A percentile compares a stretch with the other conserved stretches of the same genome.
Evolutionary conservation across 2,329 filamentous ascomycete genomes (phyloP).

Genomic region (Harringtonia lauricola): DNA sequence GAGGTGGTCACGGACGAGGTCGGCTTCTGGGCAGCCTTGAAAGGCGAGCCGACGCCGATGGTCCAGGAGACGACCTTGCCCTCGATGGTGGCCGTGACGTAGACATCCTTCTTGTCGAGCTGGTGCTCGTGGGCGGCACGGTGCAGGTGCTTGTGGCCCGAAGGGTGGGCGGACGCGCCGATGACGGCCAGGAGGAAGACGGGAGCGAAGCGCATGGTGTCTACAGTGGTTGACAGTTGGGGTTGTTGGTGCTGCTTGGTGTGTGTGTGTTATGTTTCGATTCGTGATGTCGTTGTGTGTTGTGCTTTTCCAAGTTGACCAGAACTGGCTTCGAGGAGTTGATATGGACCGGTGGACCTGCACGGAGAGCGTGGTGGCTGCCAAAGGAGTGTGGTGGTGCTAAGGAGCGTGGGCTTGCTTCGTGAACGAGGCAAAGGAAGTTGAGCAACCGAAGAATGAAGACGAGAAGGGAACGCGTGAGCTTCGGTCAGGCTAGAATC

Average conservation of each 20-base stretch:
- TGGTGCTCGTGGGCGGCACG: constrained; percentile 18
- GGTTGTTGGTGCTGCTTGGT: not conserved
- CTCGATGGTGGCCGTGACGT: constrained; percentile 16
- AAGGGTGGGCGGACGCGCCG: constrained; percentile 22
- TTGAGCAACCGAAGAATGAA: not conserved
- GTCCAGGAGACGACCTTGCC: constrained; percentile 18
- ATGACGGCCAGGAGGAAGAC: constrained; percentile 21
- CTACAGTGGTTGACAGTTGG: no score
- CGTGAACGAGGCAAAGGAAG: not conserved
- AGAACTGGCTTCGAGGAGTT: constrained; percentile 8
- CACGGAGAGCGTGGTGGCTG: constrained; percentile 2
- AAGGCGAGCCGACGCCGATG: constrained; percentile 14
- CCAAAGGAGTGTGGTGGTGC: constrained; percentile 6
- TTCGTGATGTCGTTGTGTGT: not conserved
- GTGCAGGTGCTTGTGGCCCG: constrained; percentile 24
- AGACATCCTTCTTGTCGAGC: constrained; percentile 12
- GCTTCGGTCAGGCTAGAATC: not conserved
- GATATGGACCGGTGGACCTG: constrained; percentile 3
- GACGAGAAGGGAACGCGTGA: constrained; percentile 1
- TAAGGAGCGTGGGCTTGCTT: constrained; percentile 3
- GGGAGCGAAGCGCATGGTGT: constrained; percentile 15
- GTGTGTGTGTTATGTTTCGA: not conserved
- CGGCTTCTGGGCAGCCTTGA: constrained; percentile 17
- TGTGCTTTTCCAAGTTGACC: constrained; percentile 11
- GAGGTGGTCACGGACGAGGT: constrained; percentile 8